A percentile compares a stretch with the other conserved stretches of the same genome.
Evolutionary conservation across 306 rosid genomes (phyloP).

Genomic region (Glycyrrhiza uralensis): DNA sequence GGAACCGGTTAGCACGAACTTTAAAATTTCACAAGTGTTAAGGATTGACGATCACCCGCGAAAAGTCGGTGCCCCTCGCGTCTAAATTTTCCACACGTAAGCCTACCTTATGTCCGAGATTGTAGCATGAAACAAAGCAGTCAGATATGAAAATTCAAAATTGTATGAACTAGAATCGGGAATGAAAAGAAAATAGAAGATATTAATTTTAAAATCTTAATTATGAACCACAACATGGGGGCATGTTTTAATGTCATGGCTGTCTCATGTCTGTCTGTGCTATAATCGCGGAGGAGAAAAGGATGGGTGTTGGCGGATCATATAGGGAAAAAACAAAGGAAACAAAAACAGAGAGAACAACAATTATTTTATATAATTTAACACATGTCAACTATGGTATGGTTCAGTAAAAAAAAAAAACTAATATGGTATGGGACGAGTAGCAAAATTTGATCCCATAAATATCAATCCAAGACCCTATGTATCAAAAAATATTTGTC

Average conservation of each 20-base stretch:
- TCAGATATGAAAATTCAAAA: background rate
- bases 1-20: too few species aligned
- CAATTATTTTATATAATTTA: background rate
- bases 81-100: too few species aligned
- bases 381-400: too few species aligned
- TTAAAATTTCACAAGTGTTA: too few species aligned
- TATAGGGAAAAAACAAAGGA: background rate
- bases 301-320: slow-evolving; percentile 2
- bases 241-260: background rate
- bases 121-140: background rate
- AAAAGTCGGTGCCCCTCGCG: too few species aligned
- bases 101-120: background rate
- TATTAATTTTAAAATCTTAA: background rate
- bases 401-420: too few species aligned
- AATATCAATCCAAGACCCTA: too few species aligned
- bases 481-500: too few species aligned
- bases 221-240: background rate
- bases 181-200: background rate
- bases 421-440: too few species aligned
- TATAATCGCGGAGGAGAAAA: slow-evolving; percentile 15
- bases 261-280: background rate
- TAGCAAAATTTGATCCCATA: too few species aligned
- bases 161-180: background rate
- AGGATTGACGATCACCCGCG: too few species aligned
- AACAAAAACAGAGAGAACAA: too few species aligned